Conservation (phyloP, 345 rosid genomes). For the Aurinia saxatilis region DNA sequence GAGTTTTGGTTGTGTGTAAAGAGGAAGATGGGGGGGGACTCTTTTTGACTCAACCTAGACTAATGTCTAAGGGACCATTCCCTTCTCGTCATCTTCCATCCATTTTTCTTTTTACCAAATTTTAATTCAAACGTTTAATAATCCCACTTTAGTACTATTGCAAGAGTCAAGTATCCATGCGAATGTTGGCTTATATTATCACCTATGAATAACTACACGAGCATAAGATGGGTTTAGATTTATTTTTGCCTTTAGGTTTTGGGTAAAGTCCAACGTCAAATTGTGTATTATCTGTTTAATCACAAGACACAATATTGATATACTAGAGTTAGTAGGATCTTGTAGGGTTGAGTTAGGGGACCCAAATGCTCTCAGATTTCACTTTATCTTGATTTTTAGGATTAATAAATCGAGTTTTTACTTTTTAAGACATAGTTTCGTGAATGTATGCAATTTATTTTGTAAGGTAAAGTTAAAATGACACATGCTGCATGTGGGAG, state of each 20-base stretch:
- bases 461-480: slow-evolving; percentile 34
- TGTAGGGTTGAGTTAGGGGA: slow-evolving; percentile 6
- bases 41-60: slow-evolving; percentile 61
- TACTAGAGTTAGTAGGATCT: slow-evolving; percentile 1
- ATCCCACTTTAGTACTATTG: neutral
- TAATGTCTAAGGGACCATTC: slow-evolving; percentile 38
- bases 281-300: neutral
- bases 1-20: slow-evolving; percentile 14
- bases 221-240: neutral
- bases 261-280: neutral
- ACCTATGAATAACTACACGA: neutral
- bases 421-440: slow-evolving; percentile 22
- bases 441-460: slow-evolving; percentile 5
- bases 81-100: slow-evolving; percentile 2
- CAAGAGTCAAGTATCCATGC: neutral
- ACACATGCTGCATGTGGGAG: slow-evolving; percentile 84
- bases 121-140: neutral
- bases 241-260: neutral
- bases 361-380: slow-evolving; percentile 1
- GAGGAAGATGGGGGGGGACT: slow-evolving; percentile 21
- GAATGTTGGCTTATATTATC: neutral
- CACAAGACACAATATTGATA: neutral
- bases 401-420: slow-evolving; percentile 4
- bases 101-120: neutral
- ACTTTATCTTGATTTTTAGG: neutral